Base-by-base conservation (phyloP, 2,329 filamentous ascomycete species). In the Massarina eburnea region DNA sequence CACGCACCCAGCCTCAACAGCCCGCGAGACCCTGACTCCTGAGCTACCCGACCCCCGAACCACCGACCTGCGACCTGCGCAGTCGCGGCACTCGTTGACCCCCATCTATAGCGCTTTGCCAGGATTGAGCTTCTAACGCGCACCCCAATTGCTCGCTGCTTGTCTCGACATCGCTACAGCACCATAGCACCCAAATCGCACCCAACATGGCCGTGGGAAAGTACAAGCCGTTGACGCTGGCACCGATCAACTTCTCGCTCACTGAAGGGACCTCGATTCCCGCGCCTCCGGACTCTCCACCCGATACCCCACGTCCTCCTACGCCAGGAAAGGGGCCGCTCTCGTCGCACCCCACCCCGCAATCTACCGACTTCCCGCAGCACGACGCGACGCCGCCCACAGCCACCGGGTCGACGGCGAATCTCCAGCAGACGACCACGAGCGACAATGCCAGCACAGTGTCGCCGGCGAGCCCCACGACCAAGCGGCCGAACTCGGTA, bases 231-330 rank as follows among this genome's bases (percentile, higher is more conserved):
- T 57, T 69, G 45, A 68, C 66, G 39, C 57, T 70, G 24, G 56
- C 59, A 27, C 69, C 70, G 40, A 64, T 72, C 59, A 66, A 70
- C 54, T 70, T 72, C 62, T 72, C 70, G 36, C 65, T 72, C 43
- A 73, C 70, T 27, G 70, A 71, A 35, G 70, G 70, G 46, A 72
- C 70, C 39, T 62, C 65, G 43, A 72, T 72, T 52, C 71, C 70
- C 29, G 68, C 70, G 24, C 70, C 70, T 37, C 67, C 52, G 46
- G 68, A 71, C 49, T 69, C 68, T 33, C 70, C 70, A 36, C 69
- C 69, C 41, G 58, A 66, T 14, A 62, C 65, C 10, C 67, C 67
- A 19, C 68, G 68, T 24, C 68, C 67, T 15, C 68, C 68, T 8
- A 71, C 68, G 32, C 66, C 66, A 20, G 67, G 67, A 32, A 59